phyloP scores from a whole-genome alignment of 768 basidiomycete species.

The Boletus speciosus region DNA sequence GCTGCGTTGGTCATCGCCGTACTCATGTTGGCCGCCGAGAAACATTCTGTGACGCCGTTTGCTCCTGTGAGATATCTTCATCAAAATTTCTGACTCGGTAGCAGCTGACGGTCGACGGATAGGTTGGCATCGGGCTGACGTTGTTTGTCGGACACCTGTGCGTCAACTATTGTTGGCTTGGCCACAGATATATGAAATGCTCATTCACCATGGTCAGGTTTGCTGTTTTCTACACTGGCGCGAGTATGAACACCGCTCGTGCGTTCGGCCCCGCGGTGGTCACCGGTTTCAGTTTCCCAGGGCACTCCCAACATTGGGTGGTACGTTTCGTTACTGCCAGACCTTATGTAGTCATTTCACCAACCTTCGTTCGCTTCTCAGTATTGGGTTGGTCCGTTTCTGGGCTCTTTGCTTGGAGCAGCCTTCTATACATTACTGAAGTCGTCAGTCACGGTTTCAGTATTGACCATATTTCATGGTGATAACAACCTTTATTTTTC shows the following conservation, averaged over 20 bases:
- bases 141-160: slow-evolving; percentile 62
- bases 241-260: slow-evolving; percentile 65
- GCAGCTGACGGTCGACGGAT: slow-evolving; percentile 1
- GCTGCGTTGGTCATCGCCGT: slow-evolving; percentile 56
- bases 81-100: neutral
- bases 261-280: slow-evolving; percentile 69
- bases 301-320: slow-evolving; percentile 53
- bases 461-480: neutral
- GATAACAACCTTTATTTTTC: neutral
- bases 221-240: slow-evolving; percentile 61
- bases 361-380: slow-evolving; percentile 22
- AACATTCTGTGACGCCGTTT: slow-evolving; percentile 61
- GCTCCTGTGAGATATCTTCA: slow-evolving; percentile 47
- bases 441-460: slow-evolving; percentile 30
- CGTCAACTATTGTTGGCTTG: slow-evolving; percentile 13
- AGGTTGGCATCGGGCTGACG: slow-evolving; percentile 66
- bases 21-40: slow-evolving; percentile 73
- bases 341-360: neutral
- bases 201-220: slow-evolving; percentile 36
- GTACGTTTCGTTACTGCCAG: slow-evolving; percentile 35
- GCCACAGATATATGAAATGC: neutral
- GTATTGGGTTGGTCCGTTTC: slow-evolving; percentile 71
- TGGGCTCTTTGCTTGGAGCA: slow-evolving; percentile 60
- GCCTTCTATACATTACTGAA: slow-evolving; percentile 59
- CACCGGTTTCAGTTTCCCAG: slow-evolving; percentile 45